Base-by-base conservation (phyloP, 1,284 basidiomycete genomes). In the Cutaneotrichosporon sp. region DNA sequence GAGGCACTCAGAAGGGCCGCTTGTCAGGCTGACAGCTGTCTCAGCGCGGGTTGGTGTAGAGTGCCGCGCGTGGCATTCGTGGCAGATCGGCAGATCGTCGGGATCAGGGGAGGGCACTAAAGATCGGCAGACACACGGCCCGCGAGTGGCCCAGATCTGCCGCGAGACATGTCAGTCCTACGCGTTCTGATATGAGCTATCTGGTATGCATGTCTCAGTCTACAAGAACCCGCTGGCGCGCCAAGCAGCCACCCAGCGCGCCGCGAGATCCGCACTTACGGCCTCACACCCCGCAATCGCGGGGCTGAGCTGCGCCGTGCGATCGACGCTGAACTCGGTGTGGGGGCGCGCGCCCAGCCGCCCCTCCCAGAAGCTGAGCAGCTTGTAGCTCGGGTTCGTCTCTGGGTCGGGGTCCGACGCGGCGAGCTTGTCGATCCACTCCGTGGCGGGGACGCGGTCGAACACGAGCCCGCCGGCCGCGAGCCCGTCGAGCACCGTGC, bases 401-500 rank as follows among this genome's bases (percentile, higher is more conserved):
- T 56, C 73, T 20, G 81, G 79, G 33, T 85, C 81, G 0, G 75
- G 69, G 33, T 83, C 78, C 16, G 80, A 82, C 55, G 74, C 72
- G 0, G 77, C 76, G 24, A 87, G 70, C 0, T 70, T 67, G 24
- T 79, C 72, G n/a, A 87, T 71, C 86, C 88, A 72, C 80, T 83
- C 62, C 75, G 79, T 51, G 85, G 86, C 59, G 82, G 89, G 83
- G 31, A 91, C 87, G 43, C 88, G 83, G 69, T 91, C 87, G 67
- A 95, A 85, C 24, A 75, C 85, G 71, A 93, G 87, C 9, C 88
- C 89, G 55, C 83, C 81, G 18, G 84, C 75, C 14, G 79, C 73
- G 45, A 92, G 83, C 63, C 91, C 85, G 20, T 84, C 80, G 60
- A 84, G 83, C 76, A 95, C 89, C 11, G 79, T 81, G 25, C 85